phyloP scores from a whole-genome alignment of 2,329 filamentous ascomycete genomes.

The Xylariomycetidae sp. region DNA sequence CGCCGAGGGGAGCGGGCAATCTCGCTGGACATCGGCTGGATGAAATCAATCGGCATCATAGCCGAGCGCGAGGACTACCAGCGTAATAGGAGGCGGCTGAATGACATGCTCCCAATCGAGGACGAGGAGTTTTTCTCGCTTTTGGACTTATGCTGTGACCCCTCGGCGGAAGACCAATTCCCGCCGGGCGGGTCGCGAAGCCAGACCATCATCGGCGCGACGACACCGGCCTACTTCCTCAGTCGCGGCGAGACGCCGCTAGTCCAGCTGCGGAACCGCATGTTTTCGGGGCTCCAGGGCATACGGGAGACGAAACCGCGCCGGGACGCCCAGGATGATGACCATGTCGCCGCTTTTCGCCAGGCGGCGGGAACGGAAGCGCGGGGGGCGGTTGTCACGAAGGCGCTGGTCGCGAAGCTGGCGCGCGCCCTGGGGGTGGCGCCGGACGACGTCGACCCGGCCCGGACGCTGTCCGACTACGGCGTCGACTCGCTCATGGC shows the following conservation, averaged over 20 bases:
- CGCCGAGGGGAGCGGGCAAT: not conserved
- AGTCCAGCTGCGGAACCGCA: too few relatives aligned
- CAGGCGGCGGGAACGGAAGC: slow-evolving; percentile 6
- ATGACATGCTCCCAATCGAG: slow-evolving; percentile 17
- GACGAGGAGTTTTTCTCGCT: slow-evolving; percentile 18
- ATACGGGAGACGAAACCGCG: too few relatives aligned
- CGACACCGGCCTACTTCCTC: too few relatives aligned
- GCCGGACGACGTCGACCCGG: slow-evolving; percentile 13
- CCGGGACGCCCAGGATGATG: too few relatives aligned
- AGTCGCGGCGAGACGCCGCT: too few relatives aligned
- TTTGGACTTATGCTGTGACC: slow-evolving; percentile 17
- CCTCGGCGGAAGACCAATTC: too few relatives aligned
- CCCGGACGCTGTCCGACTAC: slow-evolving; percentile 5
- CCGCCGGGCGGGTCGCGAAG: too few relatives aligned
- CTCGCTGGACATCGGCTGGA: slow-evolving; percentile 10
- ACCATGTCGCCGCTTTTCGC: too few relatives aligned
- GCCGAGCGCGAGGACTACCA: slow-evolving; percentile 9
- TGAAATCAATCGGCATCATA: slow-evolving; percentile 7
- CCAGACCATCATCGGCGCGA: too few relatives aligned
- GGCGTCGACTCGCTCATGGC: slow-evolving; percentile 10
- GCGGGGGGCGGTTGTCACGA: slow-evolving; percentile 7
- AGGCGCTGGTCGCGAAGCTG: too few relatives aligned
- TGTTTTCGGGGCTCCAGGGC: too few relatives aligned
- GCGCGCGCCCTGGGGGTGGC: too few relatives aligned
- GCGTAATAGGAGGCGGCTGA: slow-evolving; percentile 8